A percentile compares a stretch with the other conserved stretches of the same genome.
Conservation (phyloP, 148 eudicot species). For the Vaccinium macrocarpon region DNA sequence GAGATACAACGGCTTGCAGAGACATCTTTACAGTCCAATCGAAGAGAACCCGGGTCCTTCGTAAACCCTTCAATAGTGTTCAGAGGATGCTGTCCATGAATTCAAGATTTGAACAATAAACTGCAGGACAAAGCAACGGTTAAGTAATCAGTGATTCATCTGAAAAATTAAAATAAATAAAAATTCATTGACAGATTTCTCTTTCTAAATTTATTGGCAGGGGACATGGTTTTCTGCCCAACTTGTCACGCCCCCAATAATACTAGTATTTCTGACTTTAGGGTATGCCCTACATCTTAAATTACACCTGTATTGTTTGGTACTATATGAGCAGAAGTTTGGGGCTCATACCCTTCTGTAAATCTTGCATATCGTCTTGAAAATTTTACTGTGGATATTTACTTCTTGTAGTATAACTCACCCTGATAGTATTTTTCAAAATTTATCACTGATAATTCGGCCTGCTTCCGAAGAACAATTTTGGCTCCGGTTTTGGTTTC, state of each 20-base stretch:
- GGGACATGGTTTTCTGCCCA: background rate
- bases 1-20: background rate
- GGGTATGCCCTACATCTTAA: slow-evolving; percentile 9
- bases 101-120: slow-evolving; percentile 10
- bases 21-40: background rate
- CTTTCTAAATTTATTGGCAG: background rate
- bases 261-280: slow-evolving; percentile 1
- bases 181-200: slow-evolving; percentile 1
- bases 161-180: background rate
- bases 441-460: background rate
- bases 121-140: slow-evolving; percentile 24
- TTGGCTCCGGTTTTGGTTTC: background rate
- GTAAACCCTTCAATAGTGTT: background rate
- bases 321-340: background rate
- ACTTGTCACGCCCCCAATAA: background rate
- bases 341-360: background rate
- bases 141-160: slow-evolving; percentile 9
- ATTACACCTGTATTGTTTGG: background rate
- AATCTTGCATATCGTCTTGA: background rate
- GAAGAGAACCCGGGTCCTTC: background rate
- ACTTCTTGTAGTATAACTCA: too few relatives aligned
- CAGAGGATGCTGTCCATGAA: background rate
- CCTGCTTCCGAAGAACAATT: background rate
- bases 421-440: too few relatives aligned
- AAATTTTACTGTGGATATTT: too few relatives aligned